A percentile compares a stretch with the other conserved stretches of the same genome.
Conservation (phyloP, 129 eudicot genomes). For the Ambrosia trifida region DNA sequence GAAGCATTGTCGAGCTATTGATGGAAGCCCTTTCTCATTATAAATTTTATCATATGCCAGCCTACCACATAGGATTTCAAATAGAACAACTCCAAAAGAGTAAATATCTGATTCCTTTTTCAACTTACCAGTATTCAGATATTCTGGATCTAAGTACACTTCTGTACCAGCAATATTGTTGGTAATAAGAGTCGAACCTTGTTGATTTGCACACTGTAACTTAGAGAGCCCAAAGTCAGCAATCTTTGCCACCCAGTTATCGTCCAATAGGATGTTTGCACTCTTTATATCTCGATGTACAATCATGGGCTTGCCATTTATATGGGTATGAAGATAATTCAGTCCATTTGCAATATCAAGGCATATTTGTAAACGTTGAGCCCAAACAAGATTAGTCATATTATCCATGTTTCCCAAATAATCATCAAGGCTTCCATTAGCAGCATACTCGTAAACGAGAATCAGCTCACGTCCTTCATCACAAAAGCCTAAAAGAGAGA, state of each 20-base stretch:
- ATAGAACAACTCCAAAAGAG: not conserved
- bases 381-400: constrained; percentile 6
- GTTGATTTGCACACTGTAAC: not conserved
- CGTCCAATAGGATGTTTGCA: constrained; percentile 1
- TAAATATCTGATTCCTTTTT: not conserved
- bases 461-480: not conserved
- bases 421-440: constrained; percentile 2
- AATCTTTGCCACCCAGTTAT: constrained; percentile 6
- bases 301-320: not conserved
- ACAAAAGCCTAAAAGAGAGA: not conserved
- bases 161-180: not conserved
- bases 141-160: not conserved
- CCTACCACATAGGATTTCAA: constrained; percentile 15
- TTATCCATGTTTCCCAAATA: constrained; percentile 2
- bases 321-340: not conserved
- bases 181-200: not conserved
- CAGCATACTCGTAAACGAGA: not conserved
- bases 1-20: not conserved
- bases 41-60: constrained; percentile 15
- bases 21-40: not conserved
- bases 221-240: not conserved
- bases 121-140: not conserved
- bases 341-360: constrained; percentile 11
- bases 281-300: not conserved
- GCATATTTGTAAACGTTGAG: constrained; percentile 6